A percentile compares a stretch with the other conserved stretches of the same genome.
Conservation (phyloP, 164 flowering plant species). For the Piper betle region DNA sequence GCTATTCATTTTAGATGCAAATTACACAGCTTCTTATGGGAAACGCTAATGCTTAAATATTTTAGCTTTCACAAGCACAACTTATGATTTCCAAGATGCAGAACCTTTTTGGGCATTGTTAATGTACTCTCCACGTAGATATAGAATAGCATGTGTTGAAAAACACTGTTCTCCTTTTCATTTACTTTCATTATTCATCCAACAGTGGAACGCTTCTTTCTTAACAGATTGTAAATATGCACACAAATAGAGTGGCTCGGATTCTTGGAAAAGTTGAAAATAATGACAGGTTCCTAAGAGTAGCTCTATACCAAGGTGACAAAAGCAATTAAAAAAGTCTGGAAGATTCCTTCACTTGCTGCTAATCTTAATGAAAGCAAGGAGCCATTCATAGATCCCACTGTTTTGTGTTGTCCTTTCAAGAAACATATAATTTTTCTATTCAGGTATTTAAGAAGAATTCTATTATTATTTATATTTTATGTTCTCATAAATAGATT, state of each 20-base stretch:
- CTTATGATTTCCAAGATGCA: background rate
- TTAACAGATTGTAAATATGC: constrained; percentile 69
- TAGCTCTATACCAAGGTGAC: constrained; percentile 94
- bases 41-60: background rate
- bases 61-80: no score
- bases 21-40: background rate
- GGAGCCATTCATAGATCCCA: constrained; percentile 86
- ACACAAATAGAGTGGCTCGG: constrained; percentile 82
- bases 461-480: no score
- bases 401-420: constrained; percentile 95
- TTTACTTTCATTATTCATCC: background rate
- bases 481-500: no score
- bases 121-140: background rate
- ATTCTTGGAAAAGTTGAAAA: constrained; percentile 97
- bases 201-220: background rate
- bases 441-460: constrained; percentile 46
- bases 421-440: constrained; percentile 90
- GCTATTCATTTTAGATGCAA: background rate
- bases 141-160: background rate
- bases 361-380: constrained; percentile 90
- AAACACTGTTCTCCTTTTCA: background rate
- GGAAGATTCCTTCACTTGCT: constrained; percentile 81
- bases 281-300: constrained; percentile 86
- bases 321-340: constrained; percentile 72
- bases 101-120: background rate